Evolutionary conservation across 371 early-diverging fungal species (phyloP).

Genomic region (Dichotomocladium elegans): DNA sequence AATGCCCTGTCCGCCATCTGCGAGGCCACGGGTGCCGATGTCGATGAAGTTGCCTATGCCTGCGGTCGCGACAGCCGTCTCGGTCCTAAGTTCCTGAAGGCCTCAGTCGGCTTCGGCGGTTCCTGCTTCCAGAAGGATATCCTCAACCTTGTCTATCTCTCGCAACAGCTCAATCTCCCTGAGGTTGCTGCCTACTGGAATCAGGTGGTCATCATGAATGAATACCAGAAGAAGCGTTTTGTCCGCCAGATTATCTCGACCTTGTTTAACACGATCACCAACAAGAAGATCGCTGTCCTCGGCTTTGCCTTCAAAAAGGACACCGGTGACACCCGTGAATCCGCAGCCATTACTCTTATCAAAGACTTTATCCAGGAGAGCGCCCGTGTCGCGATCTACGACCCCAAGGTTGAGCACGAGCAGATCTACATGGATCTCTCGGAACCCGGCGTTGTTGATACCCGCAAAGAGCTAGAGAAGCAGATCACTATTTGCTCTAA

Average conservation of each 20-base stretch:
- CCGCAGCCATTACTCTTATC: constrained; percentile 85
- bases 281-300: constrained; percentile 80
- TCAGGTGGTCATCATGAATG: constrained; percentile 89
- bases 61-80: constrained; percentile 88
- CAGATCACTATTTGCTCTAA: constrained; percentile 56
- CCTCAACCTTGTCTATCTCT: constrained; percentile 86
- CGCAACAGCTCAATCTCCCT: constrained; percentile 77
- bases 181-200: constrained; percentile 95
- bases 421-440: constrained; percentile 82
- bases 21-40: constrained; percentile 94
- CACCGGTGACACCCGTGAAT: constrained; percentile 94
- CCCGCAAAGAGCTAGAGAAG: constrained; percentile 57
- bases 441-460: constrained; percentile 68
- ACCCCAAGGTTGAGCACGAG: constrained; percentile 83
- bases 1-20: constrained; percentile 92
- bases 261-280: constrained; percentile 82
- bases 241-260: constrained; percentile 64
- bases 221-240: constrained; percentile 90
- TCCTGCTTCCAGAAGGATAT: constrained; percentile 97
- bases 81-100: constrained; percentile 90
- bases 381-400: constrained; percentile 81
- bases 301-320: constrained; percentile 97
- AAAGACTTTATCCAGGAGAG: constrained; percentile 80
- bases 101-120: constrained; percentile 94
- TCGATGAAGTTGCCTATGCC: constrained; percentile 93